Conservation (phyloP, 345 rosid genomes). For the Firmiana major region DNA sequence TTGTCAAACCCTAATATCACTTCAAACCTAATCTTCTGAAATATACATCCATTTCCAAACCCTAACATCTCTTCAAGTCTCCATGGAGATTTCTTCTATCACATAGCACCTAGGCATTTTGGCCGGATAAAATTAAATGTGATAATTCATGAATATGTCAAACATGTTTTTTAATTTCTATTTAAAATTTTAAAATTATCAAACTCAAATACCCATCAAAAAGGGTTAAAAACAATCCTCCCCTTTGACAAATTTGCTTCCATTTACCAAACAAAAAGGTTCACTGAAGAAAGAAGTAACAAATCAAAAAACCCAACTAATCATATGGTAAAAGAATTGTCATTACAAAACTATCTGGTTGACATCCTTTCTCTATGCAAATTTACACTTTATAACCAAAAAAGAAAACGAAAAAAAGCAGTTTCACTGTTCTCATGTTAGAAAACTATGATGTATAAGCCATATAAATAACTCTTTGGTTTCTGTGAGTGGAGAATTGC, state of each 20-base stretch:
- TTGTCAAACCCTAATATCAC: too few species aligned
- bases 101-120: too few species aligned
- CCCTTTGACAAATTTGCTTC: neutral
- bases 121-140: too few species aligned
- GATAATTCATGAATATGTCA: too few species aligned
- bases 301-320: neutral
- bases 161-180: too few species aligned
- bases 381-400: conserved; percentile 22
- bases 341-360: conserved; percentile 13
- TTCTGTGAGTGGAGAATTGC: conserved; percentile 25
- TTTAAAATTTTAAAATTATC: too few species aligned
- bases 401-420: neutral
- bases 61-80: too few species aligned
- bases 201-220: too few species aligned
- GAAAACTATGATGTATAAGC: conserved; percentile 21
- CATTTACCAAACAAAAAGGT: neutral
- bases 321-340: conserved; percentile 1
- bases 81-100: too few species aligned
- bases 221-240: too few species aligned
- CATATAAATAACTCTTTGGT: conserved; percentile 22
- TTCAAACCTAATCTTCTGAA: too few species aligned
- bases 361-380: conserved; percentile 20
- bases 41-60: too few species aligned
- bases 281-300: neutral
- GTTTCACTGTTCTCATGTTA: conserved; percentile 3